Evolutionary conservation across 345 rosid species (phyloP).

Genomic region (Salix caprea): DNA sequence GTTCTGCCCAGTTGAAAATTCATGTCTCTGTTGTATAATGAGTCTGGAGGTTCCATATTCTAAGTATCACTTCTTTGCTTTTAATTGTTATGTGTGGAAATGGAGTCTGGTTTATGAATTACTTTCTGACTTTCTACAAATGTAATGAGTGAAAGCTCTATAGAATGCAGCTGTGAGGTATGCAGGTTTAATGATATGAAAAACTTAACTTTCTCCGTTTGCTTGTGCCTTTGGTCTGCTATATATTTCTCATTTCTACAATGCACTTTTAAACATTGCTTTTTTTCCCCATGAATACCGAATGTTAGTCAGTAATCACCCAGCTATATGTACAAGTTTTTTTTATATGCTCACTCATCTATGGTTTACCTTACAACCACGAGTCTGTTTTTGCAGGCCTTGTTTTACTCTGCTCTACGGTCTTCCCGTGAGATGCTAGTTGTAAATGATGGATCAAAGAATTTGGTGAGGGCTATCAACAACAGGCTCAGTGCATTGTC

Average conservation of each 20-base stretch:
- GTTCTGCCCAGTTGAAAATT: not conserved
- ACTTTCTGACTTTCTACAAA: not conserved
- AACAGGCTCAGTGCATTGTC: conserved; percentile 34
- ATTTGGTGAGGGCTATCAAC: conserved; percentile 31
- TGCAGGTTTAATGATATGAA: not conserved
- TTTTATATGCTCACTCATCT: not conserved
- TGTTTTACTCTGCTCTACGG: conserved; percentile 29
- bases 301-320: not conserved
- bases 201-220: not conserved
- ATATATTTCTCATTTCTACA: not conserved
- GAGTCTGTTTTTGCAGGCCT: conserved; percentile 17
- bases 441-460: conserved; percentile 30
- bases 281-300: not conserved
- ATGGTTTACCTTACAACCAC: not conserved
- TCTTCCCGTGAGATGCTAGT: conserved; percentile 28
- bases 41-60: not conserved
- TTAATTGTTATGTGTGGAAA: not conserved
- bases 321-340: not conserved
- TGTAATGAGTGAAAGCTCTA: not conserved
- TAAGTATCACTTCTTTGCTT: not conserved
- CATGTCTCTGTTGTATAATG: not conserved
- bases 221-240: not conserved
- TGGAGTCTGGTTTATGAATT: not conserved
- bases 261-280: not conserved
- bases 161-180: not conserved